Base-by-base conservation (phyloP, 352 stramenopile species). In the Peronospora belbahrii region DNA sequence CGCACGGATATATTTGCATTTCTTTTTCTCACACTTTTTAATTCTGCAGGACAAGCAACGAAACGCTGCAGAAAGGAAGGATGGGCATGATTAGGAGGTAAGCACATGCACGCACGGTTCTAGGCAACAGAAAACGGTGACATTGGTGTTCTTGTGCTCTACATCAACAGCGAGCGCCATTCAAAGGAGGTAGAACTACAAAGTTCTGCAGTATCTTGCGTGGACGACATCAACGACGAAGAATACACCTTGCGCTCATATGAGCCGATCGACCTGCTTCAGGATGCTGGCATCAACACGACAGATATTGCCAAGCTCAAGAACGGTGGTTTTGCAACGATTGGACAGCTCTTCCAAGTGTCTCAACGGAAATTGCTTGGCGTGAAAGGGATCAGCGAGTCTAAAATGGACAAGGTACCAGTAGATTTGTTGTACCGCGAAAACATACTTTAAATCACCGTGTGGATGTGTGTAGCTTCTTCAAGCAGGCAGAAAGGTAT, bases 351-450 rank as follows among this genome's bases (percentile, higher is more conserved):
- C 27, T 88, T 88, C 49, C 78, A 88, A 60, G 79, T 88, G 6
- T 82, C 77, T 3, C 73, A 85, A 32, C 64, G 61, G 33, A 64
- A 60, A 40, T 20, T 96, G 23, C 48, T 94, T 10, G 58, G 60
- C 8, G 79, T 96, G 24, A 95, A 94, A 40, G 86, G 86, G 10
- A 86, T 96, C 39, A 94, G 70, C 42, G 86, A 96, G 66, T 82
- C 80, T 2, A 95, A 94, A 55, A 56, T 86, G 8, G 80, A 86
- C 40, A 96, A 95, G 65, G 63, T 88, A 54, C 15, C 43, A 23
- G 2, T 4, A 2, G 2, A 9, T 40, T 32, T 28, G 33, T 24
- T 19, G 13, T 28, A 11, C 9, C 19, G 1, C 20, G n/a, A 28
- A 2, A 32, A 9, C 8, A 38, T 30, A 7, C 2, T 18, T 14